Evolutionary conservation across 164 flowering plant species (phyloP).

Genomic region (Stephania yunnanensis): DNA sequence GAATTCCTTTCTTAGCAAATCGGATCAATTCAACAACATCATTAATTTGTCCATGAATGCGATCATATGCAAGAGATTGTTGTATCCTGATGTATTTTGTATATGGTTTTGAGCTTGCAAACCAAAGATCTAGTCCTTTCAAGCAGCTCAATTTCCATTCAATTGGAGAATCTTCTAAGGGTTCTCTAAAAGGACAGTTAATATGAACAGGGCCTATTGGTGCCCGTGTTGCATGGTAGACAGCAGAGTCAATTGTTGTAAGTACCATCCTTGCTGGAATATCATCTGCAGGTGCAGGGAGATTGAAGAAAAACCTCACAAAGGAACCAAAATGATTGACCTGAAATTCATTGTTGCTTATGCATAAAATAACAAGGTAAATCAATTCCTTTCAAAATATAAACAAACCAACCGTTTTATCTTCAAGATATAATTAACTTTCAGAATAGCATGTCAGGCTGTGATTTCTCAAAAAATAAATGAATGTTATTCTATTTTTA

Average conservation of each 20-base stretch:
- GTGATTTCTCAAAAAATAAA: neutral
- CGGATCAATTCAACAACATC: conserved; percentile 54
- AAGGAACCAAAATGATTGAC: conserved; percentile 85
- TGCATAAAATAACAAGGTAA: neutral
- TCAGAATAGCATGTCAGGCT: neutral
- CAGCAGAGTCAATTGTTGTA: conserved; percentile 88
- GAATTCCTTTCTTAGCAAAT: conserved; percentile 54
- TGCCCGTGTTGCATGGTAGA: conserved; percentile 53
- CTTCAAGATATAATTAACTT: neutral
- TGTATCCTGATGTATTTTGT: conserved; percentile 53
- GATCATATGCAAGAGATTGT: conserved; percentile 21
- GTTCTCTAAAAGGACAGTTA: conserved; percentile 88
- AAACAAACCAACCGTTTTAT: neutral
- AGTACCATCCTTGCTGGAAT: conserved; percentile 80
- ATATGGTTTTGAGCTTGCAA: conserved; percentile 54
- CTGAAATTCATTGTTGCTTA: conserved; percentile 25
- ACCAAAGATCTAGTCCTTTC: conserved; percentile 66
- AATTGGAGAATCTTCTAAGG: conserved; percentile 53
- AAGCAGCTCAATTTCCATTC: conserved; percentile 57
- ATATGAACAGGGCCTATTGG: conserved; percentile 89
- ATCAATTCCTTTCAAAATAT: neutral
- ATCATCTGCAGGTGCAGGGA: conserved; percentile 77
- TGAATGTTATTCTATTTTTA: too few relatives aligned
- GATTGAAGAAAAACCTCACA: conserved; percentile 71
- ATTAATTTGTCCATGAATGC: conserved; percentile 25